A percentile compares a stretch with the other conserved stretches of the same genome.
Evolutionary conservation across 2,329 filamentous ascomycete genomes (phyloP).

Genomic region (Penicillium sp.): DNA sequence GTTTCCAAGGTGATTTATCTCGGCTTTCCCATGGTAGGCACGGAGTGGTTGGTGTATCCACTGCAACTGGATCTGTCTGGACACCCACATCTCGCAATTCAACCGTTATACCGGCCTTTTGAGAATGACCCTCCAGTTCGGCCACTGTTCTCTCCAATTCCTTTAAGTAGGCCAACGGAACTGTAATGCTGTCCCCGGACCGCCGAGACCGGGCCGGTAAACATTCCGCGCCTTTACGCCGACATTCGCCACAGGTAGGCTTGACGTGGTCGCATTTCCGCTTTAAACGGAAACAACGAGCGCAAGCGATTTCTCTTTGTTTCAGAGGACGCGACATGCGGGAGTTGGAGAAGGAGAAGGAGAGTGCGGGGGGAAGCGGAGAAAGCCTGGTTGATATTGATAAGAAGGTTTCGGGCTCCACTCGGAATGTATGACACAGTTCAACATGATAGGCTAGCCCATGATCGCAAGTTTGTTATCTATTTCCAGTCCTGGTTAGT

Average conservation of each 20-base stretch:
- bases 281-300: conserved; percentile 31
- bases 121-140: conserved; percentile 16
- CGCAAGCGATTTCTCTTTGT: conserved; percentile 26
- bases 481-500: too few relatives aligned
- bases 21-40: conserved; percentile 1
- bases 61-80: conserved; percentile 20
- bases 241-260: conserved; percentile 30
- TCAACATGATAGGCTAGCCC: conserved; percentile 5
- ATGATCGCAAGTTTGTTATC: not conserved
- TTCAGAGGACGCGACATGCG: conserved; percentile 26
- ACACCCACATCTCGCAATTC: conserved; percentile 22
- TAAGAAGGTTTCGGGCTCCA: conserved; percentile 17
- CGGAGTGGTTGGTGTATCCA: not conserved
- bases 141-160: conserved; percentile 24
- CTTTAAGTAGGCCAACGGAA: conserved; percentile 26
- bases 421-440: conserved; percentile 1
- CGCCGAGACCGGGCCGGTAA: conserved; percentile 26
- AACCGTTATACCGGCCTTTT: not conserved
- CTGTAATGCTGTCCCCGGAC: conserved; percentile 25
- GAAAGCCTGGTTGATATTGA: conserved; percentile 13
- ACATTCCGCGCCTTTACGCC: conserved; percentile 29
- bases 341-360: conserved; percentile 7
- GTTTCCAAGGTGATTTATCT: not conserved
- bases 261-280: conserved; percentile 31
- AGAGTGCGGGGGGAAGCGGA: conserved; percentile 20